Evolutionary conservation across 176 grass and related monocot genomes (phyloP).

Genomic region (Tuctoria greenei): DNA sequence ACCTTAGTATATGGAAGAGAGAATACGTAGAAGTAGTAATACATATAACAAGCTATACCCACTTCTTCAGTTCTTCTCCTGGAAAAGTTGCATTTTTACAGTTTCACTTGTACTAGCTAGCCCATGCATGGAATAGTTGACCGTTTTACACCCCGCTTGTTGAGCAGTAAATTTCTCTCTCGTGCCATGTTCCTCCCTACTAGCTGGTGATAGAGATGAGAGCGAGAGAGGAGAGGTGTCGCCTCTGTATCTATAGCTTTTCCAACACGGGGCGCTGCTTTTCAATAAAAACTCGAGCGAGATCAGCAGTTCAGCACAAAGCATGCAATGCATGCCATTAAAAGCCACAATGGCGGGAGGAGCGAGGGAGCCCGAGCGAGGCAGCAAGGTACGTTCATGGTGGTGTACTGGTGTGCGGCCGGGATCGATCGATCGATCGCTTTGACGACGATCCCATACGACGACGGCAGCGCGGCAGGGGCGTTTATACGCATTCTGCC

Average conservation of each 20-base stretch:
- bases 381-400: neutral
- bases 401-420: no score
- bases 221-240: neutral
- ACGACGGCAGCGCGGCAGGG: neutral
- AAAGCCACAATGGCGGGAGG: slow-evolving; percentile 23
- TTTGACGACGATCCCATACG: neutral
- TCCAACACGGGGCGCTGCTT: slow-evolving; percentile 31
- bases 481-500: slow-evolving; percentile 52
- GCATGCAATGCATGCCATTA: slow-evolving; percentile 33
- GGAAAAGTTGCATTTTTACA: slow-evolving; percentile 16
- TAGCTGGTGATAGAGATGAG: neutral
- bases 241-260: slow-evolving; percentile 29
- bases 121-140: slow-evolving; percentile 37
- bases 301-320: slow-evolving; percentile 38
- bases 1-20: slow-evolving; percentile 18
- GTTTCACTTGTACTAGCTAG: slow-evolving; percentile 1
- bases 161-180: slow-evolving; percentile 35
- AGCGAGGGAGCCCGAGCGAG: neutral
- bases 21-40: neutral
- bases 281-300: slow-evolving; percentile 37
- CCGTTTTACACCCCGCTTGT: slow-evolving; percentile 32
- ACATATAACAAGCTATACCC: neutral
- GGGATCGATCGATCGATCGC: neutral
- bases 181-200: neutral
- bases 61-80: neutral